Base-by-base conservation (phyloP, 768 basidiomycete genomes). In the Boletus fagicola region DNA sequence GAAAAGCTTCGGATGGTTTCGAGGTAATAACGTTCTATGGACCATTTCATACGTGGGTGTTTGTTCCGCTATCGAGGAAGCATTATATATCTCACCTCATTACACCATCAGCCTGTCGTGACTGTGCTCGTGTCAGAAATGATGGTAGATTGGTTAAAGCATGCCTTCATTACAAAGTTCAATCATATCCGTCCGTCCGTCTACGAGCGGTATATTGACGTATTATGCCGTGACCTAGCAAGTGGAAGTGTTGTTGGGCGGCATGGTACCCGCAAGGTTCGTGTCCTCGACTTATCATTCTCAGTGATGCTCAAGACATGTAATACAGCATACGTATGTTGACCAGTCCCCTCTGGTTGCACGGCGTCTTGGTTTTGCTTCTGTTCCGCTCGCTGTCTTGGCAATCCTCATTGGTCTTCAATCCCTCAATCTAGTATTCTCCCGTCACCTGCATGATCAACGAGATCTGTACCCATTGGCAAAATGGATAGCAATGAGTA, bases 121-220 rank as follows among this genome's bases (percentile, higher is more conserved):
- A 90, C 91, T 2, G 97, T 99, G 4, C 79, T 98, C 72, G 67
- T 86, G 5, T 96, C 94, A 2, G 97, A 99, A 72, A 90, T 92
- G 82, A 72, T 90, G 13, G 97, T 99, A 12, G 97, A 99, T 70
- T 99, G 96, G 96, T 79, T 98, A 50, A 99, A 99, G 71, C 97
- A 99, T 67, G 96, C 95, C 11, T 99, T 98, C 75, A 98, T 99
- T 65, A 96, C 95, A 50, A 99, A 99, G 72, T 98, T 98, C 78
- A 99, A 99, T 65, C 96, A 98, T 66, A 95, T 99, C 47, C 86
- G 95, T 0, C 93, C 94, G 0, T 90, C 88, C 0, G 93, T 98
- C 2, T 99, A 98, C 63, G 94, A 94, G 61, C 83, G 96, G 16
- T 99, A 93, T 70, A 91, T 88, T 3, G 97, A 99, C 65, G 93